phyloP scores from a whole-genome alignment of 106 monocot genomes.

The Dendrobium nobile region DNA sequence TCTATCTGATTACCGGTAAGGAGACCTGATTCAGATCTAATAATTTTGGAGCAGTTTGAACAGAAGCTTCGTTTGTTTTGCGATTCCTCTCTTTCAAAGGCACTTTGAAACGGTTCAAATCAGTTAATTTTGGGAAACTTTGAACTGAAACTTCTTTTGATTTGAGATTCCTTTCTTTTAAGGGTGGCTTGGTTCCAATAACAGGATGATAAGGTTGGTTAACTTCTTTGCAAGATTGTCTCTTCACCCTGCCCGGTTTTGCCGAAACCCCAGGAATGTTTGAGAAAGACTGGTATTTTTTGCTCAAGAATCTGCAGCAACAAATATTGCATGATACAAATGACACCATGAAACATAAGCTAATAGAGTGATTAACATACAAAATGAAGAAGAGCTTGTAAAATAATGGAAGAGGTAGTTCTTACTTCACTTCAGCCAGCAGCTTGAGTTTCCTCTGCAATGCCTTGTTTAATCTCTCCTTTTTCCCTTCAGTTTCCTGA shows the following conservation, averaged over 20 bases:
- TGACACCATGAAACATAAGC: not conserved
- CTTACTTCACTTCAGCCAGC: conserved; percentile 46
- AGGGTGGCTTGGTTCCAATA: not conserved
- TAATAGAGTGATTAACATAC: not conserved
- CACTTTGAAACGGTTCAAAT: conserved; percentile 50
- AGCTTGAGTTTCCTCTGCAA: conserved; percentile 30
- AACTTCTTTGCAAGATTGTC: conserved; percentile 7
- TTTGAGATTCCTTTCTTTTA: conserved; percentile 20
- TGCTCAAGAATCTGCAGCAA: conserved; percentile 40
- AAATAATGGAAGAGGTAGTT: not conserved
- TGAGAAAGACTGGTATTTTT: conserved; percentile 37
- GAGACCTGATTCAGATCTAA: conserved; percentile 63
- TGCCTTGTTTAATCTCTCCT: conserved; percentile 23
- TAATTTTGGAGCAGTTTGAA: conserved; percentile 19
- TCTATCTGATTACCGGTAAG: conserved; percentile 24
- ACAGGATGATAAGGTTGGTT: not conserved
- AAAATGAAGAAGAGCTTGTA: not conserved
- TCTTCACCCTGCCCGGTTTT: conserved; percentile 15
- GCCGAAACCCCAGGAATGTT: conserved; percentile 12
- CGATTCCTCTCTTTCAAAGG: conserved; percentile 19
- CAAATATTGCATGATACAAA: not conserved
- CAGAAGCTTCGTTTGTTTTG: conserved; percentile 20
- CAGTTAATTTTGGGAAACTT: conserved; percentile 26
- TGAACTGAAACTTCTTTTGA: conserved; percentile 23
- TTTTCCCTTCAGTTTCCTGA: conserved; percentile 46